Conservation (phyloP, 1,284 basidiomycete species). For the Neolentinus lepideus region DNA sequence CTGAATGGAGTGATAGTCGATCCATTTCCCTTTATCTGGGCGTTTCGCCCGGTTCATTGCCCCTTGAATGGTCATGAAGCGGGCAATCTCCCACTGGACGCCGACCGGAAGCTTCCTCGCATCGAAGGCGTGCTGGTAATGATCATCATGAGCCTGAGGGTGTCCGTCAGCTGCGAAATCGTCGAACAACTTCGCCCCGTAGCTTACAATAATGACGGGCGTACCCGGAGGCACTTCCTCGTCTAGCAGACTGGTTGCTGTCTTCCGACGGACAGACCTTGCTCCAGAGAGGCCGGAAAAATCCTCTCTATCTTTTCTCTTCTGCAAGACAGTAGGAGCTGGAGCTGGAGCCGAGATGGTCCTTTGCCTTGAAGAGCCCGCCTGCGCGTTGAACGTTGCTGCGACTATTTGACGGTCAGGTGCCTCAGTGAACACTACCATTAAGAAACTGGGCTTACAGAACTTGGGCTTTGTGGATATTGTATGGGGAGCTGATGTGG, state of each 20-base stretch:
- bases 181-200: background rate
- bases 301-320: background rate
- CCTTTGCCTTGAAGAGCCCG: background rate
- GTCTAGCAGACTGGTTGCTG: background rate
- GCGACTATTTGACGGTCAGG: background rate
- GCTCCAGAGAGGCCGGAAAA: background rate
- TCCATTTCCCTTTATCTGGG: background rate
- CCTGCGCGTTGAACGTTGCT: background rate
- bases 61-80: background rate
- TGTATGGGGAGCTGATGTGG: background rate
- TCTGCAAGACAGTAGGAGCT: background rate
- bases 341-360: background rate
- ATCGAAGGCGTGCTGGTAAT: background rate
- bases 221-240: background rate
- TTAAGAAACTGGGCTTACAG: background rate
- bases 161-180: background rate
- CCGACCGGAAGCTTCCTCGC: background rate
- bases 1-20: background rate
- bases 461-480: background rate
- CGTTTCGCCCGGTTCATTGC: background rate
- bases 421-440: background rate
- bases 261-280: background rate
- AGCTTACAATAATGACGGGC: slow-evolving; percentile 1
- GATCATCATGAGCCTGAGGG: background rate
- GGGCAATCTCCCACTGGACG: background rate